Conservation (phyloP, 2,329 filamentous ascomycete species). For the Aspergillus sp. region DNA sequence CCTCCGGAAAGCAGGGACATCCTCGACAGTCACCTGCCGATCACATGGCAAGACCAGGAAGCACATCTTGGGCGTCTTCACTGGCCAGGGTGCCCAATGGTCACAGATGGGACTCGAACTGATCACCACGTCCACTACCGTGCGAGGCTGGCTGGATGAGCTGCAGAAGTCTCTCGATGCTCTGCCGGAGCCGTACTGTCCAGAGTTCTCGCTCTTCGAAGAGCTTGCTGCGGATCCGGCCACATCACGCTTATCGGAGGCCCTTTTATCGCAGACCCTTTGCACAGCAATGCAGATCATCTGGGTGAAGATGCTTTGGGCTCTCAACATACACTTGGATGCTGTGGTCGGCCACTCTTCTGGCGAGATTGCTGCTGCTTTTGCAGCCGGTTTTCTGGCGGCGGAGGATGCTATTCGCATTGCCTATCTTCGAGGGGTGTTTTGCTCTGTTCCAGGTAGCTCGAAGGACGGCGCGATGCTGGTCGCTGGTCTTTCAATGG, state of each 20-base stretch:
- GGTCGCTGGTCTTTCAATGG: conserved; percentile 40
- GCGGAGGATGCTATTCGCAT: conserved; percentile 42
- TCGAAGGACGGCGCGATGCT: conserved; percentile 47
- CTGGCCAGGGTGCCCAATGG: conserved; percentile 33
- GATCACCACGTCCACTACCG: conserved; percentile 9
- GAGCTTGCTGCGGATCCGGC: conserved; percentile 14
- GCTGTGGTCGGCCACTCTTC: conserved; percentile 50
- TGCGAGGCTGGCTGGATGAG: conserved; percentile 14
- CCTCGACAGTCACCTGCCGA: not conserved
- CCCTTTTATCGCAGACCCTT: conserved; percentile 22
- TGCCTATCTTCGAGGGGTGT: conserved; percentile 47
- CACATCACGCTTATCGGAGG: conserved; percentile 17
- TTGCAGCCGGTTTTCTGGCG: conserved; percentile 46
- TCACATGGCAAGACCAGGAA: not conserved
- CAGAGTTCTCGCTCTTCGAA: conserved; percentile 18
- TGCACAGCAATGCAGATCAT: conserved; percentile 28
- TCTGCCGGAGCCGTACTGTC: conserved; percentile 20
- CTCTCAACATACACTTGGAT: conserved; percentile 31
- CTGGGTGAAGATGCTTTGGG: conserved; percentile 23
- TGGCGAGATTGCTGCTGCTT: conserved; percentile 52
- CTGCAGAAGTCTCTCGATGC: conserved; percentile 13
- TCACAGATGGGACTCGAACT: conserved; percentile 26
- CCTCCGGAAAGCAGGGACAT: not conserved
- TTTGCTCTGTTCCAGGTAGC: conserved; percentile 14
- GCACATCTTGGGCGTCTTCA: conserved; percentile 24